Evolutionary conservation across 768 basidiomycete species (phyloP).

Genomic region (Termitomyces sp.): DNA sequence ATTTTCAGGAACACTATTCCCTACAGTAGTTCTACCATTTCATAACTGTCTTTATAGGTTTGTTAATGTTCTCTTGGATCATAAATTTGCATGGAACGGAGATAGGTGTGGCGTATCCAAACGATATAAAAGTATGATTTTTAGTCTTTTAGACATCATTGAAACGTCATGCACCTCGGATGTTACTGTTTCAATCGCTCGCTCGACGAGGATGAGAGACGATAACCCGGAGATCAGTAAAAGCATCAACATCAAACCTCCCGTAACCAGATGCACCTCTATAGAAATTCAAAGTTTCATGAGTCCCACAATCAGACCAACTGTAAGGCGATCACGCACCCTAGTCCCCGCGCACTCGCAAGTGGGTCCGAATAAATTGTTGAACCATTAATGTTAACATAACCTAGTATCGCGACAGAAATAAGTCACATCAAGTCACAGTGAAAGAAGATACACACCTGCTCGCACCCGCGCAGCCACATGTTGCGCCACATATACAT

Average conservation of each 20-base stretch:
- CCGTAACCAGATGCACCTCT: slow-evolving; percentile 50
- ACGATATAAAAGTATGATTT: no score
- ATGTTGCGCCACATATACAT: slow-evolving; percentile 38
- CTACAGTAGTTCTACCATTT: slow-evolving; percentile 11
- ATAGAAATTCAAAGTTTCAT: neutral
- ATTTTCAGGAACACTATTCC: slow-evolving; percentile 2
- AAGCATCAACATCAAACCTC: slow-evolving; percentile 47
- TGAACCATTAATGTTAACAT: slow-evolving; percentile 51
- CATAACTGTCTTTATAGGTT: neutral
- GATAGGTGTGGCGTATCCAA: no score
- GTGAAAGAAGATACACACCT: slow-evolving; percentile 31
- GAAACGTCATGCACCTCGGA: neutral
- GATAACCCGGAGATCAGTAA: slow-evolving; percentile 42
- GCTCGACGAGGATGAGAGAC: slow-evolving; percentile 34
- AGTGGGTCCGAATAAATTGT: slow-evolving; percentile 42
- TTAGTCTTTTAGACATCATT: neutral
- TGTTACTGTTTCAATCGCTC: neutral
- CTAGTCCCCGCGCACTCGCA: slow-evolving; percentile 38
- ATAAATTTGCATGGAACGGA: neutral
- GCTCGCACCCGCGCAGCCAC: slow-evolving; percentile 46
- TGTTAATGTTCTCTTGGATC: neutral
- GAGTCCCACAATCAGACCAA: neutral
- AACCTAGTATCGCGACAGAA: slow-evolving; percentile 33
- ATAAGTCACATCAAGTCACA: neutral
- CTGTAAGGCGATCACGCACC: slow-evolving; percentile 30